phyloP scores from a whole-genome alignment of 441 rosid species.

The Adansonia grandidieri region DNA sequence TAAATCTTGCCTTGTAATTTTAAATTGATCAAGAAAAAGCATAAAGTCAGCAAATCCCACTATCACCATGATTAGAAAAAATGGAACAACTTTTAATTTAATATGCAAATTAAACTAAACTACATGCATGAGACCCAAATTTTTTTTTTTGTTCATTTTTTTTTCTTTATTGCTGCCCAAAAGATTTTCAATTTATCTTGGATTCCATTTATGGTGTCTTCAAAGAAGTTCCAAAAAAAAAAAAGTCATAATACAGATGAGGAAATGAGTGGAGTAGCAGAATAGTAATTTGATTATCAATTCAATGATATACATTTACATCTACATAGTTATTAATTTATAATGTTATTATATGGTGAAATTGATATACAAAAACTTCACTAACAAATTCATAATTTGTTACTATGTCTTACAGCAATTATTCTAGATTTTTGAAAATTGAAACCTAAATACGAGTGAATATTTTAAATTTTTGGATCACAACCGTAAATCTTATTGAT shows the following conservation, averaged over 20 bases:
- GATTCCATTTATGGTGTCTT: background rate
- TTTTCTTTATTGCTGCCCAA: background rate
- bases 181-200: background rate
- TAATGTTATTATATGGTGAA: no score
- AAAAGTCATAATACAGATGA: background rate
- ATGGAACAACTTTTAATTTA: background rate
- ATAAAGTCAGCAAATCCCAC: constrained; percentile 24
- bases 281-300: background rate
- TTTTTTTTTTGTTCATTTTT: background rate
- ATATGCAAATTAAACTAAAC: background rate
- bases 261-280: background rate
- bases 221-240: background rate
- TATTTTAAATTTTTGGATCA: no score
- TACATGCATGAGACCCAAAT: background rate
- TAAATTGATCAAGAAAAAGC: constrained; percentile 3
- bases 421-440: no score
- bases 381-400: no score
- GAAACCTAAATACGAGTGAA: no score
- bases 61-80: constrained; percentile 8
- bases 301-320: background rate
- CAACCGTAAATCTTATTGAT: no score
- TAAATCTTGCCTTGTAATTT: constrained; percentile 11
- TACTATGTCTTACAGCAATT: no score
- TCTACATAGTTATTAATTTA: no score
- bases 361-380: no score